Percentiles rank a stretch among this genome's conserved stretches.
Evolutionary conservation across 257 asterid species (phyloP).

Genomic region (Solanum pinnatisectum): DNA sequence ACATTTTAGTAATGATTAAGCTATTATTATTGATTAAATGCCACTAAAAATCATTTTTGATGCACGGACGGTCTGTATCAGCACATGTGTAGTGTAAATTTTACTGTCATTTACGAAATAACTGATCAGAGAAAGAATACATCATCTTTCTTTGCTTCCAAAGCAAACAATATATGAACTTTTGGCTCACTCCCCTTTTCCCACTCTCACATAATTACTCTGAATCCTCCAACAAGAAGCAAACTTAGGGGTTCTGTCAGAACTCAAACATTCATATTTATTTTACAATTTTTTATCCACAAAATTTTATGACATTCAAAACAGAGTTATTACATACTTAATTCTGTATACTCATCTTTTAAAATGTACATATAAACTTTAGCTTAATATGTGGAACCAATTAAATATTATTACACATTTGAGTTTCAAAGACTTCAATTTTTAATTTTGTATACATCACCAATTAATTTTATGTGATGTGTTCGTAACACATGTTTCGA

Average conservation of each 20-base stretch:
- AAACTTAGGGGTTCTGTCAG: neutral
- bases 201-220: neutral
- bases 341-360: neutral
- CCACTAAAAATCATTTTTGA: no score
- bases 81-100: neutral
- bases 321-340: neutral
- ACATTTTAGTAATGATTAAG: no score
- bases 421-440: neutral
- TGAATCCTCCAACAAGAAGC: neutral
- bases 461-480: neutral
- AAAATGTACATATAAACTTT: neutral
- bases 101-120: neutral
- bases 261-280: neutral
- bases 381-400: neutral
- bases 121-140: neutral
- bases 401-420: neutral
- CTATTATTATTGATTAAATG: no score
- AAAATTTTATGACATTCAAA: neutral
- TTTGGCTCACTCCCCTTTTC: neutral
- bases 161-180: neutral
- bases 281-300: neutral
- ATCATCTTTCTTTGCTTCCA: neutral
- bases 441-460: neutral
- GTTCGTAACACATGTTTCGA: fast-evolving
- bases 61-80: neutral